Evolutionary conservation across 2,329 filamentous ascomycete genomes (phyloP), one percentile per base, ranked within the genome.

Genomic region (Fusarium sp.): DNA sequence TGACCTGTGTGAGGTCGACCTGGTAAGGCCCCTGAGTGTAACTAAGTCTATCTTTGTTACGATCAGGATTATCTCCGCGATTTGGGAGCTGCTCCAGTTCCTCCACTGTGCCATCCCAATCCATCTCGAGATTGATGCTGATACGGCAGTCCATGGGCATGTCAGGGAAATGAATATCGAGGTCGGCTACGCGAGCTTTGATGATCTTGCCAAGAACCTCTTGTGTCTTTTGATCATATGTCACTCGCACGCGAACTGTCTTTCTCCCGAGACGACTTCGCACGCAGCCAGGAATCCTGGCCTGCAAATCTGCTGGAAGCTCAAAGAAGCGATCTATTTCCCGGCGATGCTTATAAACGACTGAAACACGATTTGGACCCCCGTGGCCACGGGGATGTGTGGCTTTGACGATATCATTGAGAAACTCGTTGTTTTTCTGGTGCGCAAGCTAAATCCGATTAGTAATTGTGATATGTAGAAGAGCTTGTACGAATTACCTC

Each of bases 51-150:
- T 99, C 94, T 79, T 99, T 99, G 71, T 88, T 89, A 8, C 94
- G 89, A 73, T 93, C 90, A 8, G 85, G 81, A 28, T 74, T 82
- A 74, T 75, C 83, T 69, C 56, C 78, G 68, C 71, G 79, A 53
- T 73, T 78, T 47, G 74, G 74, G 51, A 79, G 57, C 24, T 78
- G 74, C 71, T 87, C 83, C 15, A 89, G 77, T 61, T 88, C 86
- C 39, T 86, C 82, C 5, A 89, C 83, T 0, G 92, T 74, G 3
- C 94, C 93, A 5, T 93, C 86, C 82, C 90, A 97, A 54, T 90
- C 87, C 87, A 96, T 94, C 87, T 99, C 96, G 3, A 99, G 86
- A 75, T 97, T 98, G 75, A 99, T 89, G 73, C 93, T 97, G 71
- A 99, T 90, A 13, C 96, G 92, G 80, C 94, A 97, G 79, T 99